phyloP scores from a whole-genome alignment of 257 asterid genomes.

The Anisodus acutangulus region DNA sequence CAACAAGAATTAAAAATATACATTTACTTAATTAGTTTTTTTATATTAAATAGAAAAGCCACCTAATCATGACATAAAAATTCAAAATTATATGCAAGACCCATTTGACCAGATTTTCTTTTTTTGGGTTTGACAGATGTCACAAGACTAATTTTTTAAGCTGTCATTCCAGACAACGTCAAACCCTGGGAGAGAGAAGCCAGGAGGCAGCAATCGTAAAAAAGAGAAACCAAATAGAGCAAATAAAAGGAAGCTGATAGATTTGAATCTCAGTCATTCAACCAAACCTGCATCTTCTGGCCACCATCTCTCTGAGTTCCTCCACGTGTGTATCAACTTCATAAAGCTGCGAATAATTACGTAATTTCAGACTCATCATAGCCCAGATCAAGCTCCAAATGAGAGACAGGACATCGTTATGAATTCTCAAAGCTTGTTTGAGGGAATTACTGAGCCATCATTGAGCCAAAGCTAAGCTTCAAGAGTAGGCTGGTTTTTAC shows the following conservation, averaged over 20 bases:
- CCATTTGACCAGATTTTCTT: not conserved
- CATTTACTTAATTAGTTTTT: not conserved
- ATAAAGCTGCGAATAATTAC: slow-evolving; percentile 60
- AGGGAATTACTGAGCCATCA: slow-evolving; percentile 14
- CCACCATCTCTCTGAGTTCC: slow-evolving; percentile 74
- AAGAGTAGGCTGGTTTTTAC: slow-evolving; percentile 39
- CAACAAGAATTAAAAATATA: not conserved
- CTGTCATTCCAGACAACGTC: not conserved
- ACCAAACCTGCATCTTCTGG: slow-evolving; percentile 83
- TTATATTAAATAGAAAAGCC: not conserved
- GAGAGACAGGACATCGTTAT: slow-evolving; percentile 7
- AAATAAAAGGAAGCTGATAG: slow-evolving; percentile 13
- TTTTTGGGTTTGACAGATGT: not conserved
- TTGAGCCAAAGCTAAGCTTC: slow-evolving; percentile 21
- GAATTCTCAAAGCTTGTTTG: slow-evolving; percentile 26
- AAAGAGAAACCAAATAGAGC: not conserved
- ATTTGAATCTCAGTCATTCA: slow-evolving; percentile 3
- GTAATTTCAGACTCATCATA: slow-evolving; percentile 14
- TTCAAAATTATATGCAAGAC: not conserved
- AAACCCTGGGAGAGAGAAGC: slow-evolving; percentile 20
- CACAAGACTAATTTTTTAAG: not conserved
- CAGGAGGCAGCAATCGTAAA: slow-evolving; percentile 13
- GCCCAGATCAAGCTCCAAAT: slow-evolving; percentile 23
- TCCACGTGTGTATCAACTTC: slow-evolving; percentile 71
- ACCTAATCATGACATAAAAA: not conserved